phyloP scores from a whole-genome alignment of 148 eudicot genomes.

The Arbutus unedo region DNA sequence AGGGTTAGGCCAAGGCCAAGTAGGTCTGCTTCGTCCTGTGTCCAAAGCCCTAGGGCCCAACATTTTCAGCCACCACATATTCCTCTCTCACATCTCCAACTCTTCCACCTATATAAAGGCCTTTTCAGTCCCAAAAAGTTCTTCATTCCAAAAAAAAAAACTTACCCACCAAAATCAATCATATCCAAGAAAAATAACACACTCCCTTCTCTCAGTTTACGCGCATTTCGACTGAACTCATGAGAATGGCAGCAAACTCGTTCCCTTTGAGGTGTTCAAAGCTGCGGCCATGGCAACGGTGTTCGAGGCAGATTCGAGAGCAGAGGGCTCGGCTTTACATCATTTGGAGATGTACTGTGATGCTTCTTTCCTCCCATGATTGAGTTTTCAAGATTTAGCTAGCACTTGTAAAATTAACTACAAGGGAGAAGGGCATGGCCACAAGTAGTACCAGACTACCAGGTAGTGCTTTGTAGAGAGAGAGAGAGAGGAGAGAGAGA shows the following conservation, averaged over 20 bases:
- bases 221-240: not conserved
- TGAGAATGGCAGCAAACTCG: slow-evolving; percentile 28
- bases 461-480: not conserved
- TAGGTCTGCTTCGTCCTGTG: not conserved
- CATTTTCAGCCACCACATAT: slow-evolving; percentile 16
- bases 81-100: not conserved
- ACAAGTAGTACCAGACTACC: not conserved
- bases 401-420: not conserved
- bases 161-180: too few species aligned
- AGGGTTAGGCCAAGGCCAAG: not conserved
- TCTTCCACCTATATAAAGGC: slow-evolving; percentile 1
- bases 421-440: not conserved
- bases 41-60: slow-evolving; percentile 2
- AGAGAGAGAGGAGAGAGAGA: not conserved
- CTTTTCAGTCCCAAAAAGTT: not conserved
- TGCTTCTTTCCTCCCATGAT: slow-evolving; percentile 48
- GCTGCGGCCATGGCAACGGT: slow-evolving; percentile 30
- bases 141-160: not conserved
- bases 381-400: slow-evolving; percentile 10
- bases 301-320: slow-evolving; percentile 45
- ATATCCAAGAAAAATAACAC: too few species aligned
- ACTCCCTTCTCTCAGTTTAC: too few species aligned
- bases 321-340: slow-evolving; percentile 51
- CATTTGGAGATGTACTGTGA: slow-evolving; percentile 56
- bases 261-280: slow-evolving; percentile 33